Evolutionary conservation across 2,329 filamentous ascomycete species (phyloP).

Genomic region (Aspergillus candidus): DNA sequence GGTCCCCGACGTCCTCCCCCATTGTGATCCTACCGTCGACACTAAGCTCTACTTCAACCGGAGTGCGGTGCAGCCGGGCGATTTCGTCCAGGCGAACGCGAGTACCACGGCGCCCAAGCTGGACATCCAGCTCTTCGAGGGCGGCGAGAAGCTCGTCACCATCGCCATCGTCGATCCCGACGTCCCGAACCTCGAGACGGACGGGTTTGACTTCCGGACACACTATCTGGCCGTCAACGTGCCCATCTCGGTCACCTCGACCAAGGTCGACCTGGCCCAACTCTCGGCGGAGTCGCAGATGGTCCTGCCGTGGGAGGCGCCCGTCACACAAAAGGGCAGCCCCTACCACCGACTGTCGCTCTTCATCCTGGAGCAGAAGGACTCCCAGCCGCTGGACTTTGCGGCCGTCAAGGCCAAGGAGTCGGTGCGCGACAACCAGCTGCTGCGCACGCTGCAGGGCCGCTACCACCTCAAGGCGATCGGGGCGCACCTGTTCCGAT

Average conservation of each 20-base stretch:
- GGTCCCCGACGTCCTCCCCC: slow-evolving; percentile 78
- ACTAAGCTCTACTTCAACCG: slow-evolving; percentile 75
- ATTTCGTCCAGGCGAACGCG: slow-evolving; percentile 66
- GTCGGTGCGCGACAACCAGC: slow-evolving; percentile 60
- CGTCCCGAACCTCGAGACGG: slow-evolving; percentile 69
- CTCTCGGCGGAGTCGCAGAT: slow-evolving; percentile 59
- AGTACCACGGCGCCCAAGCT: slow-evolving; percentile 70
- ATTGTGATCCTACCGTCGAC: slow-evolving; percentile 70
- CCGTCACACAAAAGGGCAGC: slow-evolving; percentile 80
- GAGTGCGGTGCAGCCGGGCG: slow-evolving; percentile 65
- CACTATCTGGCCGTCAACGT: slow-evolving; percentile 80
- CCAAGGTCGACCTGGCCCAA: slow-evolving; percentile 59
- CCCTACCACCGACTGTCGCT: slow-evolving; percentile 86
- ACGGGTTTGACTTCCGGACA: slow-evolving; percentile 73
- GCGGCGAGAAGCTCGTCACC: slow-evolving; percentile 73
- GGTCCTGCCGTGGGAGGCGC: slow-evolving; percentile 73
- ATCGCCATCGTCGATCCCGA: slow-evolving; percentile 85
- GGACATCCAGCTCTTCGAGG: slow-evolving; percentile 77
- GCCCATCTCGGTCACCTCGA: slow-evolving; percentile 54
- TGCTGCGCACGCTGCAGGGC: slow-evolving; percentile 66
- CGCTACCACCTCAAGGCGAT: slow-evolving; percentile 65
- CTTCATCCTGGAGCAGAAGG: slow-evolving; percentile 73
- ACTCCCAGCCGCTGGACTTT: slow-evolving; percentile 54
- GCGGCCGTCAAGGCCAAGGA: slow-evolving; percentile 49
- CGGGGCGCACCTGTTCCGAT: slow-evolving; percentile 82